phyloP scores from a whole-genome alignment of 768 basidiomycete genomes.

The Russula griseocarnosa region DNA sequence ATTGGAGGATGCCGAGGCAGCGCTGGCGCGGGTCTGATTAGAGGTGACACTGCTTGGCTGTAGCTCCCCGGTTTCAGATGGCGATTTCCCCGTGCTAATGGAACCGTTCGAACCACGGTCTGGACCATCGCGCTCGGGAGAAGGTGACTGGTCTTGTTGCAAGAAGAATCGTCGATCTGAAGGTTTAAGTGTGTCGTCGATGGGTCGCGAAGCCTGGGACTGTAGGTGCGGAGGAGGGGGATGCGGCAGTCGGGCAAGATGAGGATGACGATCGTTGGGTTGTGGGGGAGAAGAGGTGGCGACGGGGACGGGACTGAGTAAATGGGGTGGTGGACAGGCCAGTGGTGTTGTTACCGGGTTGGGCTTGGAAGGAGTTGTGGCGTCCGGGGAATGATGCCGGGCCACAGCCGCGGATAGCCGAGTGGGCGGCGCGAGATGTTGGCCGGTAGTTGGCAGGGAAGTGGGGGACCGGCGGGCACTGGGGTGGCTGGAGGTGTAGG shows the following conservation, averaged over 20 bases:
- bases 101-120: constrained; percentile 31
- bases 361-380: constrained; percentile 23
- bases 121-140: constrained; percentile 36
- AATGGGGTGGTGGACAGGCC: constrained; percentile 38
- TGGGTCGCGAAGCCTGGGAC: constrained; percentile 14
- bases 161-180: constrained; percentile 46
- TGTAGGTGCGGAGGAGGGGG: not conserved
- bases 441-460: constrained; percentile 33
- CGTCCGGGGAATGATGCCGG: constrained; percentile 17
- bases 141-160: constrained; percentile 41
- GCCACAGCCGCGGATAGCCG: constrained; percentile 28
- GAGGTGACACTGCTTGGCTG: constrained; percentile 39
- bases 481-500: constrained; percentile 77
- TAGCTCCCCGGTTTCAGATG: constrained; percentile 34
- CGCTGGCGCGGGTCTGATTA: constrained; percentile 33
- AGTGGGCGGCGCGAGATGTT: constrained; percentile 33
- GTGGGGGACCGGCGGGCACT: constrained; percentile 31
- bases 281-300: not conserved
- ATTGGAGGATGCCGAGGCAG: constrained; percentile 32
- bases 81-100: constrained; percentile 34
- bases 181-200: constrained; percentile 36
- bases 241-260: not conserved
- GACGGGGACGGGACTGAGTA: constrained; percentile 38
- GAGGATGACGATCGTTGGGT: not conserved
- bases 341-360: constrained; percentile 32